Evolutionary conservation across 768 basidiomycete species (phyloP), one percentile per base, ranked within the genome.

Genomic region (Leccinum ochraceum): DNA sequence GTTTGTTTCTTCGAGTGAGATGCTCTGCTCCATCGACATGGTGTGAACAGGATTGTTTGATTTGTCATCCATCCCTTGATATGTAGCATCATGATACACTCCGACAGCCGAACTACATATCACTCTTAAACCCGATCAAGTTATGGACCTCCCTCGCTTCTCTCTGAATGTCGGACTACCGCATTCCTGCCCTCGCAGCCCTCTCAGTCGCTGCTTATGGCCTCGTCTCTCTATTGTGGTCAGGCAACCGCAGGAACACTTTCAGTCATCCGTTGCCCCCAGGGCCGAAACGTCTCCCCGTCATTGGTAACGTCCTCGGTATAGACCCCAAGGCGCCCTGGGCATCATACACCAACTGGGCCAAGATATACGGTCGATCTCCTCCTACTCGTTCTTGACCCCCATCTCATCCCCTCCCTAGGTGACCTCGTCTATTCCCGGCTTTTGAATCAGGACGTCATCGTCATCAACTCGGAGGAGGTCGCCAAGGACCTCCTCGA

Each of bases 1-100:
- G 82, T 95, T 95, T 39, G 94, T 95, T 80, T 95, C 94, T 70
- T 95, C 94, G 71, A 96, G 84, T 70, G 90, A 91, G 72, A 96
- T 90, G 66, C 90, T 88, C 75, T 92, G 86, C 79, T 93, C 89
- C 89, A 91, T 87, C 17, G 87, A 82, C 81, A 83, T 85, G 60
- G 63, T 76, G 70, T 59, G 48, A 14, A 44, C 30, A 9, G 52
- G n/a, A 1, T 14, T 6, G 34, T 22, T 2, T 0, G 57, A 56
- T 69, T 64, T 63, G 66, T 65, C 63, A 67, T 54, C 34, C 34
- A 13, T 5, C 34, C 34, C 34, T 36, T 36, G 34, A 14, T 34
- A 34, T 11, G 11, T 24, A 26, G 26, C 6, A 26, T 26, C 26
- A 13, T 36, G 34, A 36, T 36, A 36, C 5, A 36, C 58, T 57